Base-by-base conservation (phyloP, 768 basidiomycete genomes). In the Xerocomellus chrysenteron region DNA sequence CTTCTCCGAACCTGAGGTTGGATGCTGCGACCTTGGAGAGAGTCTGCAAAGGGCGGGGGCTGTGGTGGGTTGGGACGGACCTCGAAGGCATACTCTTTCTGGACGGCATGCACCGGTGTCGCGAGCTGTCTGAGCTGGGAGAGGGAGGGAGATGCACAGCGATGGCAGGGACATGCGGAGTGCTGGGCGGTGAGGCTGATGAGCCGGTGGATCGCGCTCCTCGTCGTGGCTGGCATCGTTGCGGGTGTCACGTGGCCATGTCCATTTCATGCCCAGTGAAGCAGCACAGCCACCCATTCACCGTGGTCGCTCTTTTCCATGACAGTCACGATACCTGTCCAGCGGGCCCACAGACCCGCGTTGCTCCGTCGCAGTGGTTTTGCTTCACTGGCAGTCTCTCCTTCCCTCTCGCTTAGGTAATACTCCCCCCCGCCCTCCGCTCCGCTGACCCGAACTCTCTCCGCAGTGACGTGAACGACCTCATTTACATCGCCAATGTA, bases 41-140 rank as follows among this genome's bases (percentile, higher is more conserved):
- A n/a, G 24, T 50, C 39, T 14, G 53, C 7, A 43, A 24, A 36
- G 46, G 36, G 43, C 53, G 13, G 26, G 30, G 19, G 41, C 3
- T 11, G 24, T 40, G n/a, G n/a, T 26, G 47, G 3, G 26, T 6
- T 19, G 36, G 7, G 2, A 58, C 73, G 58, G 65, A 82, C 88
- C 81, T 96, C 94, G 66, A 95, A 96, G 0, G 94, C 94, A 68
- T 95, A 95, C 73, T 96, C 94, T 70, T 88, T 93, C 75, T 91
- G 77, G 4, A 85, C 75, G 1, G 71, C 63, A 33, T 88, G 80
- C 6, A 90, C 84, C 36, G 93, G 93, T 0, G 88, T 88, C 13
- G 92, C 92, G 55, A 89, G 82, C 68, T 75, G 84, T 60, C 92
- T 76, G 59, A 91, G 72, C 68, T 89, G 86, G 57, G 78, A 63